Evolutionary conservation across 192 early-diverging fungal genomes (phyloP), one percentile per base, ranked within the genome.

Genomic region (Podila horticola): DNA sequence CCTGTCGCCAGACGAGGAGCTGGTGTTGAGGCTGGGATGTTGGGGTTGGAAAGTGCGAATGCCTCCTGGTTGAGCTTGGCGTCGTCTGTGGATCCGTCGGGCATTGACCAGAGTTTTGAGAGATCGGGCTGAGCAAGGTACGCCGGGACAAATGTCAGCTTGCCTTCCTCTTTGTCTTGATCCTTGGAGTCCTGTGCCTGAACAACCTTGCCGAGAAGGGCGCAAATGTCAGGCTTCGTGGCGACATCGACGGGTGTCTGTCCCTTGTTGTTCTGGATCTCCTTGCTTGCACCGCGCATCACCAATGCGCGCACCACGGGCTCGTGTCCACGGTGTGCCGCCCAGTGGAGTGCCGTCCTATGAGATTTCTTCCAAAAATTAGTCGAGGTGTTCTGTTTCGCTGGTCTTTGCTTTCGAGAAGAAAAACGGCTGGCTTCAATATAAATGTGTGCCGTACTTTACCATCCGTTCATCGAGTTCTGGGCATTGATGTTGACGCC

Each of bases 331-430:
- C 93, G 88, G 26, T 88, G 86, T 55, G 89, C 74, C 7, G 94
- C 93, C 94, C 94, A 97, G 70, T 94, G 92, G 4, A 97, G 69
- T 26, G 91, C 79, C 0, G 91, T 91, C 91, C 91, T 88, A 58
- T n/a, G 24, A 67, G 17, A 19, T 13, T 36, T 52, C 3, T 19
- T 59, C 36, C 13, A 59, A 1, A 71, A 29, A n/a, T n/a, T n/a
- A 24, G 22, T 29, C 33, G 17, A 57, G 62, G 15, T 51, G 61
- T 4, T 4, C n/a, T 2, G 13, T 22, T 30, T n/a, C n/a, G 13
- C 9, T 51, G 0, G 59, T 33, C 7, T 24, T 57, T 11, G 8
- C 55, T 11, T 57, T 57, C 55, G n/a, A n/a, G 9, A 22, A 19
- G 55, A 19, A 36, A 36, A 36, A 36, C 2, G 34, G 1, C 11